Evolutionary conservation across 495 filamentous ascomycete species (phyloP).

Genomic region (Filosporella fistucella): DNA sequence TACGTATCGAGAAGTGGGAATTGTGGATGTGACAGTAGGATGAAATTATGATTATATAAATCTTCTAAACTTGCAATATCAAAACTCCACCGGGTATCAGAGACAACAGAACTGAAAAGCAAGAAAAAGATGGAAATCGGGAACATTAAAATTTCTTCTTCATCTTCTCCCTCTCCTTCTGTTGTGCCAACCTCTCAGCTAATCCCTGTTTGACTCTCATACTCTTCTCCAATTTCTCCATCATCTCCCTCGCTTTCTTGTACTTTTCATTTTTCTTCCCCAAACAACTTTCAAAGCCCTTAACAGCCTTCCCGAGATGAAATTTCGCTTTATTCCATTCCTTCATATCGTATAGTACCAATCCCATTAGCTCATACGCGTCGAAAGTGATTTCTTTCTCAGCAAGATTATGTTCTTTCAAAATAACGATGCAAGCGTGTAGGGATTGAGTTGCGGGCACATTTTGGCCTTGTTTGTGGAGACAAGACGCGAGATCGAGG

Average conservation of each 20-base stretch:
- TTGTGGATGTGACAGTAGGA: too few species aligned
- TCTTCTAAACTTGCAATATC: too few species aligned
- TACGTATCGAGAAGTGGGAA: too few species aligned
- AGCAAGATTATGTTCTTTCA: neutral
- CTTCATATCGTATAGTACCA: neutral
- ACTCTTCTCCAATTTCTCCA: neutral
- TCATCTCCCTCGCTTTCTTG: neutral
- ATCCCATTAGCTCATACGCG: neutral
- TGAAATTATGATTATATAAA: too few species aligned
- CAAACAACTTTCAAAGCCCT: neutral
- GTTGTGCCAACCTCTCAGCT: conserved; percentile 2
- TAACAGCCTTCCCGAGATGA: conserved; percentile 1
- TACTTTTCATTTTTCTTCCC: neutral
- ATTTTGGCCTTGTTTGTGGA: neutral
- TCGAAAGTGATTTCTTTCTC: neutral
- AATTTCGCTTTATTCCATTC: conserved; percentile 8
- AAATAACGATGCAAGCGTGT: neutral
- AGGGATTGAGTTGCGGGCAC: neutral
- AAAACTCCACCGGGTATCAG: too few species aligned
- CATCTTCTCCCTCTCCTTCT: conserved; percentile 4
- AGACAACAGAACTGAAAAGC: too few species aligned
- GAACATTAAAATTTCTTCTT: too few species aligned
- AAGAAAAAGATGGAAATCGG: too few species aligned
- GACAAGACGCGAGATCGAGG: neutral
- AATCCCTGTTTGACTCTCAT: neutral